A percentile compares a stretch with the other conserved stretches of the same genome.
Evolutionary conservation across 139 green algal species (phyloP).

Genomic region (Yamagishiella unicocca): DNA sequence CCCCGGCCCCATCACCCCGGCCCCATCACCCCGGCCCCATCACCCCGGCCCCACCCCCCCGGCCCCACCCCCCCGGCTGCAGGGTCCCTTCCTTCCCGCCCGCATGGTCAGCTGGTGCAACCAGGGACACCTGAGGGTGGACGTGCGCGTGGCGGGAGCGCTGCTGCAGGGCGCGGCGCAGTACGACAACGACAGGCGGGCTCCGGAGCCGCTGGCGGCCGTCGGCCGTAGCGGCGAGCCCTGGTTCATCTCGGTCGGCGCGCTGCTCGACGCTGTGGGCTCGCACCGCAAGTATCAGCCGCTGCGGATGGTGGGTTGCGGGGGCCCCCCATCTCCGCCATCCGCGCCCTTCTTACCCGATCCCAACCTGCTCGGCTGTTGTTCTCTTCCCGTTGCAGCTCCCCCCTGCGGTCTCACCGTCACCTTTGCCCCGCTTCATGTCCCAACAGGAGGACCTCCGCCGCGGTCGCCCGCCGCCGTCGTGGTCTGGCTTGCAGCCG

Average conservation of each 20-base stretch:
- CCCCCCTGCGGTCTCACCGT: too few species aligned
- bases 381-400: too few species aligned
- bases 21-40: too few species aligned
- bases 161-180: not conserved
- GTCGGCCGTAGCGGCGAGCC: conserved; percentile 2
- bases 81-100: conserved; percentile 4
- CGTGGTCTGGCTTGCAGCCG: not conserved
- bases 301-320: conserved; percentile 20
- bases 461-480: conserved; percentile 16
- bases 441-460: conserved; percentile 33
- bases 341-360: too few species aligned
- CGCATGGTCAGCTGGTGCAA: conserved; percentile 21
- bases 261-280: conserved; percentile 11
- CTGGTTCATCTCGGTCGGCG: conserved; percentile 29
- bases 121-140: not conserved
- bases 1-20: too few species aligned
- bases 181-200: not conserved
- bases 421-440: too few species aligned
- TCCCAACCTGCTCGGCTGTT: too few species aligned
- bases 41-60: too few species aligned
- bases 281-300: conserved; percentile 38
- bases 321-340: too few species aligned
- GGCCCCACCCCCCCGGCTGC: not conserved
- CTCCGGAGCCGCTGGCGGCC: not conserved
- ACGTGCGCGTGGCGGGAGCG: conserved; percentile 22